phyloP scores from a whole-genome alignment of 352 stramenopile species.

The Peronosclerospora sorghi region DNA sequence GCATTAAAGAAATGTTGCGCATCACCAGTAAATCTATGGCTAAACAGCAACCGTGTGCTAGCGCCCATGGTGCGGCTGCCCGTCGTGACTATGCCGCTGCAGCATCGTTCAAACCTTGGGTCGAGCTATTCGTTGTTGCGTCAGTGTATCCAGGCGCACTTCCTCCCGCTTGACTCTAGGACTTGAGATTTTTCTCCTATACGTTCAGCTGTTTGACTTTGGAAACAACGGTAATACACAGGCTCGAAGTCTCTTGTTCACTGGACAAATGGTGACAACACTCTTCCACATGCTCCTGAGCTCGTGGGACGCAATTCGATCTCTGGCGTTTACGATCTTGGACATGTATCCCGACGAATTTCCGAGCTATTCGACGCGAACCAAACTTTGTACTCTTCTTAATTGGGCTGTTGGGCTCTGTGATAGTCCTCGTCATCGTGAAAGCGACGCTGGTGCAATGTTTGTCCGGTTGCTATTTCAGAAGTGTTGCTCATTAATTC shows the following conservation, averaged over 20 bases:
- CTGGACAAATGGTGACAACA: constrained; percentile 49
- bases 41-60: constrained; percentile 1
- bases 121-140: constrained; percentile 52
- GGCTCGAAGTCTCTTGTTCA: constrained; percentile 28
- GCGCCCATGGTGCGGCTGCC: not conserved
- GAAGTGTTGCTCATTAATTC: constrained; percentile 39
- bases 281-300: constrained; percentile 73
- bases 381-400: constrained; percentile 34
- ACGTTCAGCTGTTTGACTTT: constrained; percentile 64
- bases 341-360: constrained; percentile 57
- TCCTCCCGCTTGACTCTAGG: constrained; percentile 59
- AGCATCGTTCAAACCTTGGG: constrained; percentile 46
- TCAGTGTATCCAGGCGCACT: constrained; percentile 56
- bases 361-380: constrained; percentile 38
- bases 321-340: constrained; percentile 51
- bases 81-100: constrained; percentile 25
- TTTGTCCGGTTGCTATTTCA: constrained; percentile 75
- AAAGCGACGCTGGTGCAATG: constrained; percentile 78
- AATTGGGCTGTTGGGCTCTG: constrained; percentile 67
- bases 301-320: constrained; percentile 69
- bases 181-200: constrained; percentile 58
- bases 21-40: constrained; percentile 31
- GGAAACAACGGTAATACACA: constrained; percentile 1
- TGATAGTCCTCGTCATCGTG: constrained; percentile 60
- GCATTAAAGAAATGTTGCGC: constrained; percentile 55